Conservation (phyloP, 495 filamentous ascomycete species). For the Daldinia decipiens region DNA sequence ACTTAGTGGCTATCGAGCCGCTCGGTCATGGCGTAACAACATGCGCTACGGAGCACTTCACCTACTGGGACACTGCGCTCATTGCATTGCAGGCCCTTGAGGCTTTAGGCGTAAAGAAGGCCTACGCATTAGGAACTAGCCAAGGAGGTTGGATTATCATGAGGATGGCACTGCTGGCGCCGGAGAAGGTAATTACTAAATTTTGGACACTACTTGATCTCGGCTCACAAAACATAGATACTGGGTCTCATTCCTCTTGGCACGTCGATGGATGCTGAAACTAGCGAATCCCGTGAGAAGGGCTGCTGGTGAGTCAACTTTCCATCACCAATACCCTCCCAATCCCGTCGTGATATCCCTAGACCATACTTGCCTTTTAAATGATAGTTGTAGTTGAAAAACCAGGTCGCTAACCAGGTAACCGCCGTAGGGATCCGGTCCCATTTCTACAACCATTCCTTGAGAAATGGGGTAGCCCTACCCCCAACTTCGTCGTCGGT, state of each 20-base stretch:
- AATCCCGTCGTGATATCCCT: not conserved
- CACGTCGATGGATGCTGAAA: constrained; percentile 71
- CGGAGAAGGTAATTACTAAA: constrained; percentile 56
- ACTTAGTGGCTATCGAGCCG: constrained; percentile 66
- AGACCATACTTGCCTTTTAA: not conserved
- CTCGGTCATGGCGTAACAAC: constrained; percentile 65
- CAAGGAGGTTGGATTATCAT: constrained; percentile 71
- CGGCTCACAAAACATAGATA: constrained; percentile 52
- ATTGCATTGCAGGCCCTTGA: constrained; percentile 60
- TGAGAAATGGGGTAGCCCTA: constrained; percentile 57
- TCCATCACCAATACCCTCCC: not conserved
- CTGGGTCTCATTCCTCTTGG: constrained; percentile 68
- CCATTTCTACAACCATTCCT: constrained; percentile 54
- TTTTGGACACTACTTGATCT: not conserved
- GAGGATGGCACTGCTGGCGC: constrained; percentile 68
- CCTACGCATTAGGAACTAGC: constrained; percentile 68
- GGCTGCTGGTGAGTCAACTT: constrained; percentile 61
- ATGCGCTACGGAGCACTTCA: constrained; percentile 57
- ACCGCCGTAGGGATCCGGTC: constrained; percentile 53
- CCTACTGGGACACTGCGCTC: constrained; percentile 66
- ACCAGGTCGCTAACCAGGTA: not conserved
- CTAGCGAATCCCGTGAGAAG: constrained; percentile 60
- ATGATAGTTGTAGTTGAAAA: not conserved
- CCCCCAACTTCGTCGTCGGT: constrained; percentile 62
- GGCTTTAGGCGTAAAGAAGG: constrained; percentile 63